Conservation (phyloP, 2,329 filamentous ascomycete species). For the Beauveria medogensis region DNA sequence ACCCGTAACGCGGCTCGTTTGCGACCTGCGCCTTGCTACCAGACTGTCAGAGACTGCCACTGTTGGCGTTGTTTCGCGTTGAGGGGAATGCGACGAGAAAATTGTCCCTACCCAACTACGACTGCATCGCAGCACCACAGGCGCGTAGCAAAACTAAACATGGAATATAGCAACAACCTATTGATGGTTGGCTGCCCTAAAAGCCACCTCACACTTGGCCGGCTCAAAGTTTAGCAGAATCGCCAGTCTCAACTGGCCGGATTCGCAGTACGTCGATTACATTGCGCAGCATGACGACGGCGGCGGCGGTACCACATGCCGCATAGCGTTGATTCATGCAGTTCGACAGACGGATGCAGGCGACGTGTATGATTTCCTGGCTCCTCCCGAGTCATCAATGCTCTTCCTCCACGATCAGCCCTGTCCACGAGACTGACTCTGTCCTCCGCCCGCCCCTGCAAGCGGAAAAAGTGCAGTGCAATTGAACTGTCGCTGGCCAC, state of each 20-base stretch:
- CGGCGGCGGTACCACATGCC: neutral
- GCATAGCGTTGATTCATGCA: neutral
- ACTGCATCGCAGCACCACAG: neutral
- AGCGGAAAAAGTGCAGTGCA: neutral
- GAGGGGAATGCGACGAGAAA: neutral
- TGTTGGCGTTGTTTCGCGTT: neutral
- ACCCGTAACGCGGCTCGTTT: neutral
- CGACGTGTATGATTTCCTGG: conserved; percentile 5
- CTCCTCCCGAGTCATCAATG: conserved; percentile 2
- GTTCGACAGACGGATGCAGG: conserved; percentile 1
- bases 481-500: neutral
- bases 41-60: neutral
- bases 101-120: neutral
- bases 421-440: conserved; percentile 3
- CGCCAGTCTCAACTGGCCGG: neutral
- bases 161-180: neutral
- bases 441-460: neutral
- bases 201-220: neutral
- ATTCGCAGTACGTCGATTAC: neutral
- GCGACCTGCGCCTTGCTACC: neutral
- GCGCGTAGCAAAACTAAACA: neutral
- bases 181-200: neutral
- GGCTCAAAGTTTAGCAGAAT: neutral
- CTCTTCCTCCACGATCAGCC: neutral
- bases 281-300: conserved; percentile 1